Conservation (phyloP, 495 filamentous ascomycete genomes). For the Astrocystis sublimbata region DNA sequence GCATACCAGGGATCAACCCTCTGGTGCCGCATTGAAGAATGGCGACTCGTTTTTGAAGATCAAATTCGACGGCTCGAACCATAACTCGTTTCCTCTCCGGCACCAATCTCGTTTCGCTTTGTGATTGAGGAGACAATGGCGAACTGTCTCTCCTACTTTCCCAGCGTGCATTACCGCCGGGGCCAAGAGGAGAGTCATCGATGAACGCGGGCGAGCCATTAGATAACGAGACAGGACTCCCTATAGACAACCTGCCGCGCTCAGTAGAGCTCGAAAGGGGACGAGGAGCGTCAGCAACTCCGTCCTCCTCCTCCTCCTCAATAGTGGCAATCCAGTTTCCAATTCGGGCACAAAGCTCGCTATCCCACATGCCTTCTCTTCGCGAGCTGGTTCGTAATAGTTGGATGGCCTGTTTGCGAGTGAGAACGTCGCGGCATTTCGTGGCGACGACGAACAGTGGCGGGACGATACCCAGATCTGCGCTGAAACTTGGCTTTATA, state of each 20-base stretch:
- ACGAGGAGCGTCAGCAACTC: conserved; percentile 30
- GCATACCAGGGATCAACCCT: conserved; percentile 47
- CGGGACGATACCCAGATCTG: conserved; percentile 56
- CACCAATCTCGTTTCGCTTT: conserved; percentile 27
- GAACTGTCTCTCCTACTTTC: conserved; percentile 36
- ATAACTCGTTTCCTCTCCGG: conserved; percentile 55
- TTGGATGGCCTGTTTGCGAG: conserved; percentile 57
- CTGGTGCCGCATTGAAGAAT: conserved; percentile 51
- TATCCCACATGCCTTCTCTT: conserved; percentile 67
- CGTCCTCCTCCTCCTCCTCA: conserved; percentile 55
- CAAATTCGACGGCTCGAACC: conserved; percentile 56
- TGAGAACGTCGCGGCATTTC: conserved; percentile 57
- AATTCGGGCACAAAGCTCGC: conserved; percentile 54
- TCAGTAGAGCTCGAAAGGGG: conserved; percentile 33
- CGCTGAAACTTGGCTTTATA: conserved; percentile 55
- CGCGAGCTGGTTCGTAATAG: conserved; percentile 54
- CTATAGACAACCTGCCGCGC: conserved; percentile 31
- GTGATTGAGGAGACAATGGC: conserved; percentile 15
- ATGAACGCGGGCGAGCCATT: conserved; percentile 35
- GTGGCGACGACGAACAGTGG: conserved; percentile 59
- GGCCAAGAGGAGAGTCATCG: conserved; percentile 40
- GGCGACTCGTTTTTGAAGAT: conserved; percentile 50
- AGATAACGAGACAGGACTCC: conserved; percentile 27
- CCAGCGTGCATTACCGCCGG: conserved; percentile 44
- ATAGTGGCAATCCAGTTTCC: conserved; percentile 56